Evolutionary conservation across 108 stramenopile species (phyloP).

Genomic region (Fistulifera pelliculosa): DNA sequence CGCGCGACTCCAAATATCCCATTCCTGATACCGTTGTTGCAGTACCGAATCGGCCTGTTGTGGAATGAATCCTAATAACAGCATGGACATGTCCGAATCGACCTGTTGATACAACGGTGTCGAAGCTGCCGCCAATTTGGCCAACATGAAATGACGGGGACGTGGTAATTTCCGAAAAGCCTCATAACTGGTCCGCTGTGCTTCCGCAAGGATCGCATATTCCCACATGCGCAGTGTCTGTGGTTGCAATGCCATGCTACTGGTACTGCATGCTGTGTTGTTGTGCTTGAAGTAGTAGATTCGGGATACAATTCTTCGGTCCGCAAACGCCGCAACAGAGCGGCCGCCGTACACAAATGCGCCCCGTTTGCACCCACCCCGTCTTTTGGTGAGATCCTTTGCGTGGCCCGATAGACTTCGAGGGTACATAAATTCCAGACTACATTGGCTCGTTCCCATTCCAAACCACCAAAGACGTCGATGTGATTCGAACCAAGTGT

Average conservation of each 20-base stretch:
- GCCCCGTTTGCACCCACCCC: conserved; percentile 23
- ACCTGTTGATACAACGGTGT: conserved; percentile 20
- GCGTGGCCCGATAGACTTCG: conserved; percentile 23
- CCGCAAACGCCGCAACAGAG: conserved; percentile 19
- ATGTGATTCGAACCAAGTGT: too few species aligned
- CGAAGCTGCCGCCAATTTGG: conserved; percentile 35
- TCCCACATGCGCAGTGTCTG: conserved; percentile 28
- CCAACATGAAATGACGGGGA: conserved; percentile 26
- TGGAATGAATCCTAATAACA: background rate
- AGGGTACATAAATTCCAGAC: conserved; percentile 39
- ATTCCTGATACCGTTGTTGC: conserved; percentile 1
- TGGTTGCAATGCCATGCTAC: background rate
- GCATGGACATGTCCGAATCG: background rate
- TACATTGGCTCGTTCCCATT: conserved; percentile 32
- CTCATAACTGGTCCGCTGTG: conserved; percentile 38
- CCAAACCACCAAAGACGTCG: conserved; percentile 8
- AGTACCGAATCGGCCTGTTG: background rate
- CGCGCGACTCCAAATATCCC: conserved; percentile 16
- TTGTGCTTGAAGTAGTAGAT: background rate
- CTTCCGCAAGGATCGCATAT: conserved; percentile 23
- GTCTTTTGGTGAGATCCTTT: conserved; percentile 7
- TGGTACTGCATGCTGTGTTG: conserved; percentile 1
- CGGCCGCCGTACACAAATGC: conserved; percentile 31
- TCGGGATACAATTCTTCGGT: background rate
- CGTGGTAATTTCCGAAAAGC: conserved; percentile 13